These are phyloP conservation scores for Hanseniaspora pseudoguilliermondii DNA, from an alignment of 805 yeast genomes.

Conservation along the genomic window DNA sequence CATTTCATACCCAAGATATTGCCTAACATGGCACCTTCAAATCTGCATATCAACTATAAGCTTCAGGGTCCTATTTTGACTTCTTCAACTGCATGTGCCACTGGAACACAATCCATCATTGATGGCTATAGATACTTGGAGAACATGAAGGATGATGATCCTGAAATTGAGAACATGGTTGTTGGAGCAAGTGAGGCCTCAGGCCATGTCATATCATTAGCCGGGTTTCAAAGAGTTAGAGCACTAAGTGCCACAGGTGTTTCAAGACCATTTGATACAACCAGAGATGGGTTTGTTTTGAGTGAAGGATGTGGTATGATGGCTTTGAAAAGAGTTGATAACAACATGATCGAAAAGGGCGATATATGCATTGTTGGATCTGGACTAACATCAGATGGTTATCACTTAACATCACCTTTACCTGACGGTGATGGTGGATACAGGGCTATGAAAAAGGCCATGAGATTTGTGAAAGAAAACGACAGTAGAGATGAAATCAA, in stretches of 20 bases:
- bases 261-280: constrained; percentile 75
- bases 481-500: neutral
- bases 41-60: constrained; percentile 65
- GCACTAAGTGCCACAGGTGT: constrained; percentile 57
- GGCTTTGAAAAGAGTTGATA: constrained; percentile 47
- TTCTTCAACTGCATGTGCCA: constrained; percentile 91
- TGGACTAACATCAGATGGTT: constrained; percentile 84
- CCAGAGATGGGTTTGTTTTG: constrained; percentile 75
- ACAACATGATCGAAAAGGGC: neutral
- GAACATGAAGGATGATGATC: constrained; percentile 26
- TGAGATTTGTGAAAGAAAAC: constrained; percentile 32
- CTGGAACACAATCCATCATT: constrained; percentile 87
- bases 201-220: constrained; percentile 71
- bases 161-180: constrained; percentile 73
- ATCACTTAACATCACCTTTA: constrained; percentile 85
- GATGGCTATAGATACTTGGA: constrained; percentile 73
- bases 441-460: constrained; percentile 69
- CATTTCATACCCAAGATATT: constrained; percentile 71
- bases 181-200: constrained; percentile 93
- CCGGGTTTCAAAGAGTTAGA: constrained; percentile 85
- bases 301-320: constrained; percentile 88
- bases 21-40: constrained; percentile 90
- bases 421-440: constrained; percentile 74
- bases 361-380: constrained; percentile 68
- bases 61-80: constrained; percentile 79